A percentile compares a stretch with the other conserved stretches of the same genome.
phyloP scores from a whole-genome alignment of 352 stramenopile species.

The Globisporangium yorkense region DNA sequence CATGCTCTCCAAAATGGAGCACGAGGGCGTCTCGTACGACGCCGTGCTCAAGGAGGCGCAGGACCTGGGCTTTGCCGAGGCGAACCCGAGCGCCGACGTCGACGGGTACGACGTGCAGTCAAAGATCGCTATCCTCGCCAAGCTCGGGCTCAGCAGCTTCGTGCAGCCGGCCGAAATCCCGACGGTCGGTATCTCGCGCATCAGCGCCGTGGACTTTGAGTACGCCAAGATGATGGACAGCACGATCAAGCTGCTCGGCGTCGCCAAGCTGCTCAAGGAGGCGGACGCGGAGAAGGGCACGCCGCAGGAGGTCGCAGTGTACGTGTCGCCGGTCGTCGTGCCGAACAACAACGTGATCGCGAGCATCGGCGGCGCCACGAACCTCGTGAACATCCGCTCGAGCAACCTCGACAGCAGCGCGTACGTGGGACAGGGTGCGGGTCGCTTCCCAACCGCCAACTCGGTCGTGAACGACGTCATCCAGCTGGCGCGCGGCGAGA shows the following conservation, averaged over 20 bases:
- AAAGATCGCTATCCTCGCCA: conserved; percentile 95
- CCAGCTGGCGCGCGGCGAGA: conserved; percentile 85
- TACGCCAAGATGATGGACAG: conserved; percentile 95
- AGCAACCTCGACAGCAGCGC: conserved; percentile 88
- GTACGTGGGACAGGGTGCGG: conserved; percentile 91
- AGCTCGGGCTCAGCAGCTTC: conserved; percentile 91
- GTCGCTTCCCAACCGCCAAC: conserved; percentile 95
- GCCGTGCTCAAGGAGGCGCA: conserved; percentile 92
- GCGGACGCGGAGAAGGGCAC: conserved; percentile 65
- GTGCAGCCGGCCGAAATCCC: conserved; percentile 87
- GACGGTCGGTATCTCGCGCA: conserved; percentile 90
- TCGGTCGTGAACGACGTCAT: conserved; percentile 95
- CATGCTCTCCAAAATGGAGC: conserved; percentile 97
- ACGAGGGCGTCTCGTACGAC: conserved; percentile 89
- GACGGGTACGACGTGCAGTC: conserved; percentile 94
- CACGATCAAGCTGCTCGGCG: conserved; percentile 95
- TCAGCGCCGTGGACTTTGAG: conserved; percentile 92
- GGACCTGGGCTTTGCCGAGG: conserved; percentile 90
- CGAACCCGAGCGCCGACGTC: conserved; percentile 94
- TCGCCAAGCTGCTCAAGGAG: conserved; percentile 73
- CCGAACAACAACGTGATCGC: conserved; percentile 88
- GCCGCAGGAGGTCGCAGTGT: conserved; percentile 85
- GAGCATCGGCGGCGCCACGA: conserved; percentile 82
- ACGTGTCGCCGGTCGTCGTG: conserved; percentile 93
- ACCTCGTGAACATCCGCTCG: conserved; percentile 89